Base-by-base conservation (phyloP, 163 green algal genomes). In the Smithsoniella earleae region DNA sequence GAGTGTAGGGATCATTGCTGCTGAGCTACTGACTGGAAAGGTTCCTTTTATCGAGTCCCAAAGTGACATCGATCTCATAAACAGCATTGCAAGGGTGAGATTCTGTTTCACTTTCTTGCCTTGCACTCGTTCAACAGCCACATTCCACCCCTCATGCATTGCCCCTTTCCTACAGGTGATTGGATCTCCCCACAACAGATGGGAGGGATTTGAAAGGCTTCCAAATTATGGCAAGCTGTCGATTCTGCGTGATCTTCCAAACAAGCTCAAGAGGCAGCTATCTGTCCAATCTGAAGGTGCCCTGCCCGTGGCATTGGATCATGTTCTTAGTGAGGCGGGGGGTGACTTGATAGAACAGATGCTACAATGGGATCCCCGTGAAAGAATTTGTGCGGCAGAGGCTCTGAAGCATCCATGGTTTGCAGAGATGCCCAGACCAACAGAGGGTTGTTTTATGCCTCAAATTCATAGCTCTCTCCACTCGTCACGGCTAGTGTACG, bases 1-100 rank as follows among this genome's bases (percentile, higher is more conserved):
- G 95, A 90, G 77, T 18, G 91, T 96, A 31, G 95, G 94, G 43
- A 97, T 93, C 88, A 98, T 99, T 77, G 91, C 97, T 78, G 89
- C 90, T 8, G 94, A 98, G 86, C 83, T 99, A 75, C 80, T 99
- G 52, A 77, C 78, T 6, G 86, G 87, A 25, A 84, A 82, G 46
- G 75, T 82, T n/a, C 74, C 85, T 6, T 82, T 87, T 37, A 6
- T 66, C 25, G 55, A 66, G 16, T 66, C 55, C 8, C 38, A 66
- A 31, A 43, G 25, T 4, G 55, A 66, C 55, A n/a, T 40, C 13
- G 55, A 66, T 31, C 55, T 66, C 2, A 31, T 66, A 3, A 66
- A 66, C 22, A 66, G 25, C 55, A 66, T 66, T 38, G 55, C 55
- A 5, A 66, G 43, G 55, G 55, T 66, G 25, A 30, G 25, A 3